Evolutionary conservation across 2,329 filamentous ascomycete species (phyloP), one percentile per base, ranked within the genome.

Genomic region (Talaromyces sp.): DNA sequence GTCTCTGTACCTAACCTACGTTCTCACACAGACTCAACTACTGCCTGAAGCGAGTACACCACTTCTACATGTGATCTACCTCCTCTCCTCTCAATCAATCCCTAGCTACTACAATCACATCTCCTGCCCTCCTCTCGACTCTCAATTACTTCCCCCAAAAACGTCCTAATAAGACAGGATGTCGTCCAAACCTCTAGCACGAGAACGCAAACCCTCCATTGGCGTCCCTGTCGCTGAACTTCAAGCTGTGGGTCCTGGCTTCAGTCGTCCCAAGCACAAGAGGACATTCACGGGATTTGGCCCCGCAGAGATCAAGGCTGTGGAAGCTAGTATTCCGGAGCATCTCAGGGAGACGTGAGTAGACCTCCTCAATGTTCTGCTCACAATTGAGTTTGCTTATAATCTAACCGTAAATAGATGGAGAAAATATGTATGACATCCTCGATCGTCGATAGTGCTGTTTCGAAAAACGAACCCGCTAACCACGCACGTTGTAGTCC

Each of bases 201-300:
- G 92, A 69, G 88, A 97, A 83, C 89, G 93, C 71, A 90, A 87
- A 70, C 92, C 91, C 65, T 96, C 92, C 22, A 89, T 86, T 65
- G 88, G 90, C 70, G 91, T 91, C 71, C 93, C 93, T 56, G 89
- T 97, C 71, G 87, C 91, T 69, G 92, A 97, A 75, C 89, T 98
- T 68, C 85, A 91, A 77, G 93, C 91, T 19, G 87, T 97, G 65
- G 90, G 90, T n/a, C 92, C 93, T 47, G 89, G 89, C 48, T 94
- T 96, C 76, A 89, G 80, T 87, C 86, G 95, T 67, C 95, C 95
- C 54, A 99, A 98, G 82, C 95, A 99, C 82, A 97, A 92, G 84
- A 88, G 95, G 71, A 98, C 94, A n/a, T 91, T 91, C 70, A 99
- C 95, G 10, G 95, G 95, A 9, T 95, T 98, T 75, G 93, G 93